These are phyloP conservation scores for Stentor coeruleus DNA, from an alignment of 73 alveolate genomes.

Conservation along the genomic window DNA sequence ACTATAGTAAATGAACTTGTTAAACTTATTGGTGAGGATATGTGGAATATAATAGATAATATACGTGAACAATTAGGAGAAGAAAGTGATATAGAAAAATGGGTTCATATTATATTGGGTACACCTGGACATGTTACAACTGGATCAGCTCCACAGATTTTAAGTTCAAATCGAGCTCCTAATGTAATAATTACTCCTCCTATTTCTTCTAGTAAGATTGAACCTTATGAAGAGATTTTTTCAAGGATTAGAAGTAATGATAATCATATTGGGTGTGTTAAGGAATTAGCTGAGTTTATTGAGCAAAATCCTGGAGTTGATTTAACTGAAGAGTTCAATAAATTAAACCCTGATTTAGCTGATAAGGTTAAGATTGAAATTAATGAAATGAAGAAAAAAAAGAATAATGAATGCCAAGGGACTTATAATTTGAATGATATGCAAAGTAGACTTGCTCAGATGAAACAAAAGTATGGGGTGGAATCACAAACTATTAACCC, in stretches of 20 bases:
- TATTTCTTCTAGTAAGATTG: too few relatives aligned
- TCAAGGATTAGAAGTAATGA: background rate
- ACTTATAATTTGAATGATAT: constrained; percentile 23
- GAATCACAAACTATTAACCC: background rate
- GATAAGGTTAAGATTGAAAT: background rate
- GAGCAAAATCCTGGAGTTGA: constrained; percentile 3
- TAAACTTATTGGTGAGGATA: constrained; percentile 43
- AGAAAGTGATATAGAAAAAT: constrained; percentile 44
- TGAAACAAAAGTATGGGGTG: constrained; percentile 25
- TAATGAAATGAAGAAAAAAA: background rate
- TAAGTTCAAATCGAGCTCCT: background rate
- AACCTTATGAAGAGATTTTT: background rate
- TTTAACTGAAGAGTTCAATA: background rate
- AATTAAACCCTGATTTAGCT: background rate
- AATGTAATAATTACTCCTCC: too few relatives aligned
- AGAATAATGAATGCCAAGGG: background rate
- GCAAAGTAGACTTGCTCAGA: constrained; percentile 23
- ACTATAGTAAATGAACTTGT: constrained; percentile 66
- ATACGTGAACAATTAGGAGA: constrained; percentile 35
- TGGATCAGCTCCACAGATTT: background rate
- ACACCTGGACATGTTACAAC: background rate
- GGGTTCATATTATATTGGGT: constrained; percentile 48
- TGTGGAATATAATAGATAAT: constrained; percentile 46
- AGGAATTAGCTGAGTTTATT: background rate
- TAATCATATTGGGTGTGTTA: background rate